Conservation (phyloP, 2,329 filamentous ascomycete species). For the Herpotrichia juniperi region DNA sequence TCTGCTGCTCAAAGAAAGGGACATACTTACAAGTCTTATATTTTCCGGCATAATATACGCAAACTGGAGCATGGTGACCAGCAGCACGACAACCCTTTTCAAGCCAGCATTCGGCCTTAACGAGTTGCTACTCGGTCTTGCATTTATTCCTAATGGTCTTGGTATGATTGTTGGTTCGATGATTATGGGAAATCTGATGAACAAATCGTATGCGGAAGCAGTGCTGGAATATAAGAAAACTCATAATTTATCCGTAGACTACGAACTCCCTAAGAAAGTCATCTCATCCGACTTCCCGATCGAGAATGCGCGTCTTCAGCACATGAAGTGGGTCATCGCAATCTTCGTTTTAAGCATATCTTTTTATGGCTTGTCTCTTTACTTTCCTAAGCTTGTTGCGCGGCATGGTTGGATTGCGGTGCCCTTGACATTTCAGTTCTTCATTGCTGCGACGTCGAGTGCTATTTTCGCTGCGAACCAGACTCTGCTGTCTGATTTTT, state of each 20-base stretch:
- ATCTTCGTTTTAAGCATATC: slow-evolving; percentile 44
- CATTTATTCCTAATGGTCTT: slow-evolving; percentile 50
- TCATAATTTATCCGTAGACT: slow-evolving; percentile 36
- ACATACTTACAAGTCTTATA: slow-evolving; percentile 52
- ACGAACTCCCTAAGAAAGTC: slow-evolving; percentile 15
- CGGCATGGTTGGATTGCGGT: slow-evolving; percentile 15
- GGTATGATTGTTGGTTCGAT: slow-evolving; percentile 51
- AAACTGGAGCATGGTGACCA: slow-evolving; percentile 57
- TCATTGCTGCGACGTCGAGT: slow-evolving; percentile 42
- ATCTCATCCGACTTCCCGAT: slow-evolving; percentile 49
- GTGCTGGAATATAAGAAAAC: slow-evolving; percentile 46
- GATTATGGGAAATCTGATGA: slow-evolving; percentile 45
- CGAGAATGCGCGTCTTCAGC: slow-evolving; percentile 46
- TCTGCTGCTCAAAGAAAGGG: slow-evolving; percentile 52
- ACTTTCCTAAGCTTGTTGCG: slow-evolving; percentile 26
- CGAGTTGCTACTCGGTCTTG: slow-evolving; percentile 48
- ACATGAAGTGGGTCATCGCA: slow-evolving; percentile 46
- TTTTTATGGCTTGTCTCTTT: slow-evolving; percentile 45
- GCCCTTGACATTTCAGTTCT: slow-evolving; percentile 25
- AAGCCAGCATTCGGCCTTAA: slow-evolving; percentile 48
- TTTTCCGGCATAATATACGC: slow-evolving; percentile 55
- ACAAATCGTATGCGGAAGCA: neutral
- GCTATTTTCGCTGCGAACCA: slow-evolving; percentile 60
- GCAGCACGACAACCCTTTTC: slow-evolving; percentile 51
- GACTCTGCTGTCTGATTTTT: slow-evolving; percentile 68